Conservation (phyloP, 306 rosid species). For the Vigna reflexopilosa region DNA sequence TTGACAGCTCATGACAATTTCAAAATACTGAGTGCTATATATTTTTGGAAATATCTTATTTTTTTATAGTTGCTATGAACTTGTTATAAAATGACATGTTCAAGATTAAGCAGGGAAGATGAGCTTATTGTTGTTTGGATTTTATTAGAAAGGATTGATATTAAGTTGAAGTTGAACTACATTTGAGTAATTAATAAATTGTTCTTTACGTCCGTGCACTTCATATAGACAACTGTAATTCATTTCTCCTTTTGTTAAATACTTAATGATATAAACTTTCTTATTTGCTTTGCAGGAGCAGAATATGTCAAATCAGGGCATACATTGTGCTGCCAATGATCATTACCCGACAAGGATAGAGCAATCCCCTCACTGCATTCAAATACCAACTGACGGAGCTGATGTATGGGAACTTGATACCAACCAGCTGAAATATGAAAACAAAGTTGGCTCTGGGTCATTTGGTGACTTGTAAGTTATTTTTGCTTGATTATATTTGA, state of each 20-base stretch:
- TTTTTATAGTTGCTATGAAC: constrained; percentile 22
- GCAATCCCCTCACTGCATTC: constrained; percentile 60
- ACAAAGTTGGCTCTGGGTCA: constrained; percentile 97
- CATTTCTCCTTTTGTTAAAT: constrained; percentile 21
- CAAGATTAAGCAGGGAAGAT: constrained; percentile 31
- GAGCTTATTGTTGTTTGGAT: constrained; percentile 21
- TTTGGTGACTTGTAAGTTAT: constrained; percentile 94
- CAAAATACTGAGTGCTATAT: constrained; percentile 22
- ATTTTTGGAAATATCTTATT: constrained; percentile 28
- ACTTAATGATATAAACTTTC: constrained; percentile 37
- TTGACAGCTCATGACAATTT: background rate
- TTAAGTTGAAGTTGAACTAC: constrained; percentile 16
- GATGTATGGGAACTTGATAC: constrained; percentile 99
- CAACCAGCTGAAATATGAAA: constrained; percentile 75
- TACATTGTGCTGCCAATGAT: constrained; percentile 52
- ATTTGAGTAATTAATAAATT: constrained; percentile 11
- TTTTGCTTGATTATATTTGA: constrained; percentile 40
- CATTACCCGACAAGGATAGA: constrained; percentile 61
- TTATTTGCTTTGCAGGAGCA: constrained; percentile 59
- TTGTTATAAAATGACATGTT: background rate
- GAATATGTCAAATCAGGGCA: constrained; percentile 64
- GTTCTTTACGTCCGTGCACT: constrained; percentile 13
- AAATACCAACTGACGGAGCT: constrained; percentile 91
- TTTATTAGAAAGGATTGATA: background rate
- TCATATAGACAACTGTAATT: constrained; percentile 19